These are phyloP conservation scores for Omphalotus guepiniiformis DNA, from an alignment of 768 basidiomycete species.

Conservation along the genomic window DNA sequence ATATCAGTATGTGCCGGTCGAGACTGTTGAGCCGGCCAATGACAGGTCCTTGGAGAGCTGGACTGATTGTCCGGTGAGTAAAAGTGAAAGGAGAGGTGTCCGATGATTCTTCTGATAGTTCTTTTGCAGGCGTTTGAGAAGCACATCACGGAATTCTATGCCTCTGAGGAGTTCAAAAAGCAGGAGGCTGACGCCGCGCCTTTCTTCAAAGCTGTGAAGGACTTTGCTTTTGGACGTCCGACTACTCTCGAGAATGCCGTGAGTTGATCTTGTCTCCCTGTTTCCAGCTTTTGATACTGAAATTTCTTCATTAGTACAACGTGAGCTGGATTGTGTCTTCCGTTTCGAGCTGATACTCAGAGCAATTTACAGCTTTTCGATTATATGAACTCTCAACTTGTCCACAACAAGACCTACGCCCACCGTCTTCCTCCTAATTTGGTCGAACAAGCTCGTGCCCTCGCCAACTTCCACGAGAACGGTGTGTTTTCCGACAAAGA, in stretches of 20 bases:
- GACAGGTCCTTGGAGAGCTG: slow-evolving; percentile 83
- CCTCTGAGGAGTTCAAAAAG: slow-evolving; percentile 63
- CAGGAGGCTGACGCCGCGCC: slow-evolving; percentile 50
- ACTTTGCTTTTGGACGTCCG: slow-evolving; percentile 69
- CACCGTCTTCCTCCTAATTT: slow-evolving; percentile 77
- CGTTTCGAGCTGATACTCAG: slow-evolving; percentile 2
- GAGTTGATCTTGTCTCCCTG: slow-evolving; percentile 21
- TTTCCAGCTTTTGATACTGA: slow-evolving; percentile 12
- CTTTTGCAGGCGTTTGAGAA: slow-evolving; percentile 41
- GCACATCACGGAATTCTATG: slow-evolving; percentile 57
- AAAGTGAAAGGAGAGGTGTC: background rate
- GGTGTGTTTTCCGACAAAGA: slow-evolving; percentile 64
- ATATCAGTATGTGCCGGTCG: slow-evolving; percentile 88
- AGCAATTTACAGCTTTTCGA: slow-evolving; percentile 55
- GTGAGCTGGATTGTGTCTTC: slow-evolving; percentile 36
- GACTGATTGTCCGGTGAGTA: slow-evolving; percentile 54
- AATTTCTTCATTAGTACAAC: slow-evolving; percentile 57
- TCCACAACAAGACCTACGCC: slow-evolving; percentile 80
- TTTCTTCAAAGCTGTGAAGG: slow-evolving; percentile 64
- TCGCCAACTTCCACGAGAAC: slow-evolving; percentile 79
- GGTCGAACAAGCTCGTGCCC: slow-evolving; percentile 66
- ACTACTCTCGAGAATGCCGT: slow-evolving; percentile 67
- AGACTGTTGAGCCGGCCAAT: slow-evolving; percentile 83
- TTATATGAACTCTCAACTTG: slow-evolving; percentile 69
- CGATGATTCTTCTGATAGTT: background rate